Base-by-base conservation (phyloP, 257 asterid genomes). In the Linderniella brevidens region DNA sequence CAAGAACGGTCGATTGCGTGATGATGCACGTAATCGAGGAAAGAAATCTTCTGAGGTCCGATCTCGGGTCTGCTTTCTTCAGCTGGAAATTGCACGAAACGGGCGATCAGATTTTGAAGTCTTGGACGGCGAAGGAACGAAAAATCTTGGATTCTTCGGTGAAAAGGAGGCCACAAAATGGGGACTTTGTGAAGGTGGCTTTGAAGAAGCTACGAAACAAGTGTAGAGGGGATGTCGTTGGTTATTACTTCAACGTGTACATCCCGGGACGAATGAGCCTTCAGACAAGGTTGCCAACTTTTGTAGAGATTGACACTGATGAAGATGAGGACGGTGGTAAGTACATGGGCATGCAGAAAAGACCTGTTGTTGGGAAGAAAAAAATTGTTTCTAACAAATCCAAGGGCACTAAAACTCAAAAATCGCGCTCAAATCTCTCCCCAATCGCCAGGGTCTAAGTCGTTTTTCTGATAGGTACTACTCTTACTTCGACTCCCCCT, bases 71-170 rank as follows among this genome's bases (percentile, higher is more conserved):
- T 50, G 74, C 72, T 19, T 78, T 75, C 55, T 64, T 55, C 41
- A 55, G 67, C 43, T 75, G 83, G 80, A 78, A 67, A 43, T 64
- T 74, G 39, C 67, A 78, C 46, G 76, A 71, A 61, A 68, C 62
- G 65, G 87, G 87, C n/a, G 80, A 58, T 35, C 75, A 64, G 52
- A 59, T 56, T 19, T 52, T 66, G 35, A 68, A 64, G 56, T 58
- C 58, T n/a, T 78, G 90, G 90, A 57, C 78, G 16, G 13, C 5
- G n/a, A 65, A 69, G 63, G 81, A 75, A 13, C 74, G 63, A 47
- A 44, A 62, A 50, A 61, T 19, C 18, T 72, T 71, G n/a, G 73
- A 64, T 54, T 59, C 73, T 13, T 40, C 69, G 18, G 50, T 77
- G 43, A 63, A 59, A 60, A 47, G 5, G 57, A 60, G 63, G 37